These are phyloP conservation scores for Tanacetum coccineum DNA, from an alignment of 129 eudicot genomes.

Conservation along the genomic window DNA sequence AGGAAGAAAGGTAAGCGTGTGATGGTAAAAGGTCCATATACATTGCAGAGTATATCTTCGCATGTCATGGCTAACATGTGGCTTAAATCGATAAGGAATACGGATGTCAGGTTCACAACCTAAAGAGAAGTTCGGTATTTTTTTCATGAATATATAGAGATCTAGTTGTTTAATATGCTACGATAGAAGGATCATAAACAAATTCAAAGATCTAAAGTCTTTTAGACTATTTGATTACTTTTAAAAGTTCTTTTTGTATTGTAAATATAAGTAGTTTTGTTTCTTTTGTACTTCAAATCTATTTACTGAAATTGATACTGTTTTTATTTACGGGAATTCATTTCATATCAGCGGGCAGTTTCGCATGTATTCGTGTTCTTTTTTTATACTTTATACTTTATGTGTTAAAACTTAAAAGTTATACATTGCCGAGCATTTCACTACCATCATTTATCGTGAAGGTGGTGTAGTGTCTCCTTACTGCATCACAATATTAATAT, in stretches of 20 bases:
- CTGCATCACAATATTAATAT: too few species aligned
- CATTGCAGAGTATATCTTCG: too few species aligned
- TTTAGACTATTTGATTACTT: conserved; percentile 12
- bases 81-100: too few species aligned
- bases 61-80: too few species aligned
- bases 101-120: conserved; percentile 67
- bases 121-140: conserved; percentile 9
- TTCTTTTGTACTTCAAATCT: background rate
- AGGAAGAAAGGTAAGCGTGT: conserved; percentile 54
- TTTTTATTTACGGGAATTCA: background rate
- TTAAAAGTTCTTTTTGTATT: conserved; percentile 10
- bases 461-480: too few species aligned
- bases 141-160: conserved; percentile 4
- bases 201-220: background rate
- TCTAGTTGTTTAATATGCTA: background rate
- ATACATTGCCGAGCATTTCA: too few species aligned
- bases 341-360: background rate
- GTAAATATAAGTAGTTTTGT: too few species aligned
- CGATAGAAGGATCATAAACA: conserved; percentile 15
- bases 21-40: too few species aligned
- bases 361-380: background rate
- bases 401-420: too few species aligned
- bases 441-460: too few species aligned
- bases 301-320: conserved; percentile 1
- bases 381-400: background rate